Percentiles rank a stretch among this genome's conserved stretches.
phyloP scores from a whole-genome alignment of 495 filamentous ascomycete genomes.

The Penicillium pancosmium region DNA sequence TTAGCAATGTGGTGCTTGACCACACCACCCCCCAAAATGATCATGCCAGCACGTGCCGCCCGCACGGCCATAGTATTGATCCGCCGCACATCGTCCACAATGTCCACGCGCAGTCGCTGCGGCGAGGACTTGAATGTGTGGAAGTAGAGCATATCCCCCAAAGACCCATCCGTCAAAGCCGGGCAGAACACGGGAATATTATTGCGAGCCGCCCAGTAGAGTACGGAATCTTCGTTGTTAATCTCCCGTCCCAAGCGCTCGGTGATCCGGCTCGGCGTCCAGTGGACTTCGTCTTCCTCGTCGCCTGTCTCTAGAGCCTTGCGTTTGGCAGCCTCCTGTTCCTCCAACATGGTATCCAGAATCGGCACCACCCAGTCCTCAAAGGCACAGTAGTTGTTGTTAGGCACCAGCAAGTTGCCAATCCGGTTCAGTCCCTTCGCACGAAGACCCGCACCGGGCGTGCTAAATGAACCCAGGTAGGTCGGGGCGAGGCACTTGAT shows the following conservation, averaged over 20 bases:
- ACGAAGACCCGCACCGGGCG: conserved; percentile 73
- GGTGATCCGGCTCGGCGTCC: conserved; percentile 91
- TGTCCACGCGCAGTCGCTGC: conserved; percentile 76
- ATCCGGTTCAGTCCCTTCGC: conserved; percentile 89
- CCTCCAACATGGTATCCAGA: conserved; percentile 84
- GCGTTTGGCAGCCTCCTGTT: conserved; percentile 75
- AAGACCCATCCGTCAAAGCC: conserved; percentile 88
- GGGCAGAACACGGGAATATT: conserved; percentile 96
- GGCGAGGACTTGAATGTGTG: conserved; percentile 89
- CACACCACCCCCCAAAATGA: conserved; percentile 89
- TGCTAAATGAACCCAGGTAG: conserved; percentile 83
- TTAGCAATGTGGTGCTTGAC: conserved; percentile 99
- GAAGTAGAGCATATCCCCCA: conserved; percentile 98
- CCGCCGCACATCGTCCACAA: conserved; percentile 83
- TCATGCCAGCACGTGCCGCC: conserved; percentile 85
- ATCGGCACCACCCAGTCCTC: conserved; percentile 97
- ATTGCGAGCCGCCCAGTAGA: conserved; percentile 94
- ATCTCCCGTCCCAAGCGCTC: conserved; percentile 87
- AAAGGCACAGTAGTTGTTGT: conserved; percentile 94
- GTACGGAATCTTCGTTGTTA: conserved; percentile 82
- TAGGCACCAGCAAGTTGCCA: conserved; percentile 94
- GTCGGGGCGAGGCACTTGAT: conserved; percentile 97
- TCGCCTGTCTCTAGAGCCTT: conserved; percentile 47
- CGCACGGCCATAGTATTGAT: conserved; percentile 88
- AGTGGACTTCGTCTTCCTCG: conserved; percentile 72